These are phyloP conservation scores for Sporothrix pallida DNA, from an alignment of 2,329 filamentous ascomycete genomes.

Conservation along the genomic window DNA sequence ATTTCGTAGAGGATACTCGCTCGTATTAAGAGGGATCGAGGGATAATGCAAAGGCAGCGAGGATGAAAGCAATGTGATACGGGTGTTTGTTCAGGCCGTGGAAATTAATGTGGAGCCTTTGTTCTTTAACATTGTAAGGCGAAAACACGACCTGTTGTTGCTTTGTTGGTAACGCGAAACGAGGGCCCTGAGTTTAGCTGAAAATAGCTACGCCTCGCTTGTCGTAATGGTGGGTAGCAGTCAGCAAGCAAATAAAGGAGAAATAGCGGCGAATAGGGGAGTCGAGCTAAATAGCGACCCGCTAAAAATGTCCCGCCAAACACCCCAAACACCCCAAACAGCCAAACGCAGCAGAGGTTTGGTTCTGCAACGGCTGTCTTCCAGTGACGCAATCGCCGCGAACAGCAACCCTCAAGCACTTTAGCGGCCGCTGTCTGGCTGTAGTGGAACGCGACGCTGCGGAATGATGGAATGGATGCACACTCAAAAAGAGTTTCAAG, in stretches of 20 bases:
- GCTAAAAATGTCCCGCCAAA: conserved; percentile 13
- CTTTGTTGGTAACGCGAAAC: not conserved
- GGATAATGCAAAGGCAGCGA: not conserved
- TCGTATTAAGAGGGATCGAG: not conserved
- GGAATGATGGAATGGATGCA: conserved; percentile 18
- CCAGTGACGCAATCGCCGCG: conserved; percentile 8
- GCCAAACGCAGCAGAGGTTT: not conserved
- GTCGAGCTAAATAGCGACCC: not conserved
- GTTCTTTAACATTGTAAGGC: not conserved
- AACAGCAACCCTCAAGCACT: not conserved
- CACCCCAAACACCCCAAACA: not conserved
- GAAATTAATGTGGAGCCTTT: conserved; percentile 28
- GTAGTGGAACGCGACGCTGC: conserved; percentile 2
- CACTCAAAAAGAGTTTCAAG: not conserved
- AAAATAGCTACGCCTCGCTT: not conserved
- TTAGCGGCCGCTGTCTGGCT: not conserved
- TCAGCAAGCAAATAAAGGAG: not conserved
- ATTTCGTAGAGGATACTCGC: not conserved
- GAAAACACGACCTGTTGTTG: not conserved
- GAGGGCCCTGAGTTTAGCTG: conserved; percentile 7
- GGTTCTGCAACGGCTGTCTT: conserved; percentile 21
- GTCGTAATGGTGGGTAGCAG: conserved; percentile 20
- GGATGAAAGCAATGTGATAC: conserved; percentile 13
- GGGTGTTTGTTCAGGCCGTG: not conserved
- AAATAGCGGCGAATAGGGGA: not conserved